A percentile compares a stretch with the other conserved stretches of the same genome.
Conservation (phyloP, 345 rosid genomes). For the Mallotus nudiflorus region DNA sequence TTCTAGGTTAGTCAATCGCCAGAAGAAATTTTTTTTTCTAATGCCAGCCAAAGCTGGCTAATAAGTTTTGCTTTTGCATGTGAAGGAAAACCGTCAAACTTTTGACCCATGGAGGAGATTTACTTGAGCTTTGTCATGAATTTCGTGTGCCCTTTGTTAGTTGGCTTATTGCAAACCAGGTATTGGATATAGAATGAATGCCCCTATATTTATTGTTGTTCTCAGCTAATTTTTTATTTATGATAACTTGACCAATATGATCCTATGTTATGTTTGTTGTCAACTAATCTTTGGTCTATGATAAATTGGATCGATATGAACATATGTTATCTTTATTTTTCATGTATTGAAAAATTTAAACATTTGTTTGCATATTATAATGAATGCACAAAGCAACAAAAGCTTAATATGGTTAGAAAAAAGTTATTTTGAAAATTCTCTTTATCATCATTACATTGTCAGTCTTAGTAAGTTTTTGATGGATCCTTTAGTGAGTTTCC, state of each 20-base stretch:
- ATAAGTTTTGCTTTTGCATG: conserved; percentile 33
- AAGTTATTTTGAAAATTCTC: neutral
- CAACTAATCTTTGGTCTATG: neutral
- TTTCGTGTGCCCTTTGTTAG: conserved; percentile 78
- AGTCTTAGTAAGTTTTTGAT: neutral
- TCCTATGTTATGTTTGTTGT: neutral
- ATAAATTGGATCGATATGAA: neutral
- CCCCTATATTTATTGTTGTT: neutral
- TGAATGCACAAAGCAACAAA: neutral
- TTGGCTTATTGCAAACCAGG: conserved; percentile 77
- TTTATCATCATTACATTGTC: neutral
- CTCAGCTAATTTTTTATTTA: neutral
- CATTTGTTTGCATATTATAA: neutral
- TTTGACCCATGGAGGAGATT: conserved; percentile 85
- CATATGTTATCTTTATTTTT: neutral
- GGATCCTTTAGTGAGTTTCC: neutral
- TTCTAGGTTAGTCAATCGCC: conserved; percentile 49
- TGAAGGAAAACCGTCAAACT: conserved; percentile 86
- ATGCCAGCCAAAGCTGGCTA: conserved; percentile 27
- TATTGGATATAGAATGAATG: conserved; percentile 29
- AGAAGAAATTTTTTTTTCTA: conserved; percentile 11
- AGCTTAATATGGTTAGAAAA: conserved; percentile 1
- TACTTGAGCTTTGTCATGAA: conserved; percentile 91
- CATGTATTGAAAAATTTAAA: neutral
- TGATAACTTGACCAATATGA: neutral